phyloP scores from a whole-genome alignment of 108 stramenopile genomes.

The Heterococcus sp. region DNA sequence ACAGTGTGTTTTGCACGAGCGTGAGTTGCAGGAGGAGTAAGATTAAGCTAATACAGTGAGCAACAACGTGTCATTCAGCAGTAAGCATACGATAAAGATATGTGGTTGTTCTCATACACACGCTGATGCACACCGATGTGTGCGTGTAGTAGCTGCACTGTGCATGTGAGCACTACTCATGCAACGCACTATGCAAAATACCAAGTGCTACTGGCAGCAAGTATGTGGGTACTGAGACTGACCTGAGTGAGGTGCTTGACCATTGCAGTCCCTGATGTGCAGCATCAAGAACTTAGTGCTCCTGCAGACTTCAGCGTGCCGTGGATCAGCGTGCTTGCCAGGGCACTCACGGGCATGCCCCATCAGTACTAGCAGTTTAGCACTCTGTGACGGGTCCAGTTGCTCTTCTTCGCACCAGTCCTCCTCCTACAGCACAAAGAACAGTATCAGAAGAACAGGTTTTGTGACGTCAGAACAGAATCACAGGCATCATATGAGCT shows the following conservation, averaged over 20 bases:
- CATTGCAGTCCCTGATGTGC: constrained; percentile 45
- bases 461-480: constrained; percentile 1
- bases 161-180: constrained; percentile 1
- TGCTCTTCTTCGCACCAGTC: background rate
- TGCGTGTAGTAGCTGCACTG: no score
- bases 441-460: background rate
- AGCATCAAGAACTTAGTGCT: constrained; percentile 55
- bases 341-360: constrained; percentile 44
- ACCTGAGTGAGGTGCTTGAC: constrained; percentile 2
- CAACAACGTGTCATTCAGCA: no score
- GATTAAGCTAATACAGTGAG: no score
- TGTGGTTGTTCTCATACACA: no score
- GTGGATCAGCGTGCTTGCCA: constrained; percentile 31
- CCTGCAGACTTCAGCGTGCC: constrained; percentile 52
- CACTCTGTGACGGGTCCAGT: constrained; percentile 39
- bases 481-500: constrained; percentile 10
- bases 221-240: background rate
- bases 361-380: constrained; percentile 50
- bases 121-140: no score
- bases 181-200: background rate
- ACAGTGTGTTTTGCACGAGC: no score
- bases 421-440: background rate
- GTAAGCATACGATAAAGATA: no score
- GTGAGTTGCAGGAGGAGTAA: no score
- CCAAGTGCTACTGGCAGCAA: background rate